Evolutionary conservation across 2,329 filamentous ascomycete genomes (phyloP).

Genomic region (Neofusicoccum cordaticola): DNA sequence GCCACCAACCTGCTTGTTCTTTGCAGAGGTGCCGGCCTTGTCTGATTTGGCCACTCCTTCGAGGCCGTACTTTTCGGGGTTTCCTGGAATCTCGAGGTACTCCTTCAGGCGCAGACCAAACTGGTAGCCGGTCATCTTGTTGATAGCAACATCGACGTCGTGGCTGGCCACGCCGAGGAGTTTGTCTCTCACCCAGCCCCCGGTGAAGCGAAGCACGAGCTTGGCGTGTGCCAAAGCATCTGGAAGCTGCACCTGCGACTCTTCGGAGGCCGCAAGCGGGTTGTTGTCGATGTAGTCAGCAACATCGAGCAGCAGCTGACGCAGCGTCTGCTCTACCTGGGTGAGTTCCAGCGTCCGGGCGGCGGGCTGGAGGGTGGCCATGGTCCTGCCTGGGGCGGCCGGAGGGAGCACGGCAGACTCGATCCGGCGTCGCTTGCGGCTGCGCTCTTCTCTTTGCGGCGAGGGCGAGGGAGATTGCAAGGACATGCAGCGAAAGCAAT

Average conservation of each 20-base stretch:
- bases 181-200: conserved; percentile 86
- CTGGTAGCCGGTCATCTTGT: conserved; percentile 75
- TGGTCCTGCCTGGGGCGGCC: conserved; percentile 25
- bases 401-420: conserved; percentile 14
- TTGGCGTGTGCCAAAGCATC: conserved; percentile 45
- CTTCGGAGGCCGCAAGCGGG: conserved; percentile 23
- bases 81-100: conserved; percentile 62
- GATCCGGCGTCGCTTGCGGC: conserved; percentile 32
- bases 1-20: conserved; percentile 63
- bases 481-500: conserved; percentile 31
- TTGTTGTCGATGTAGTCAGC: conserved; percentile 62
- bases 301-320: conserved; percentile 77
- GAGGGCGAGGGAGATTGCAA: conserved; percentile 22
- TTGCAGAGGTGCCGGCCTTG: conserved; percentile 39
- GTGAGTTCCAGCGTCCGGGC: conserved; percentile 57
- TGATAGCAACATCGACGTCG: conserved; percentile 84
- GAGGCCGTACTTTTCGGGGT: conserved; percentile 60
- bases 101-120: conserved; percentile 69
- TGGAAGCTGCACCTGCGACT: conserved; percentile 37
- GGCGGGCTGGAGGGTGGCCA: conserved; percentile 23
- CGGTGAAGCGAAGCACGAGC: conserved; percentile 70
- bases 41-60: conserved; percentile 36
- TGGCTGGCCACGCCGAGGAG: conserved; percentile 69
- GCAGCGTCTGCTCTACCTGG: conserved; percentile 67
- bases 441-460: conserved; percentile 25